Conservation (phyloP, 768 basidiomycete species). For the Macrolepiota fuliginosa region DNA sequence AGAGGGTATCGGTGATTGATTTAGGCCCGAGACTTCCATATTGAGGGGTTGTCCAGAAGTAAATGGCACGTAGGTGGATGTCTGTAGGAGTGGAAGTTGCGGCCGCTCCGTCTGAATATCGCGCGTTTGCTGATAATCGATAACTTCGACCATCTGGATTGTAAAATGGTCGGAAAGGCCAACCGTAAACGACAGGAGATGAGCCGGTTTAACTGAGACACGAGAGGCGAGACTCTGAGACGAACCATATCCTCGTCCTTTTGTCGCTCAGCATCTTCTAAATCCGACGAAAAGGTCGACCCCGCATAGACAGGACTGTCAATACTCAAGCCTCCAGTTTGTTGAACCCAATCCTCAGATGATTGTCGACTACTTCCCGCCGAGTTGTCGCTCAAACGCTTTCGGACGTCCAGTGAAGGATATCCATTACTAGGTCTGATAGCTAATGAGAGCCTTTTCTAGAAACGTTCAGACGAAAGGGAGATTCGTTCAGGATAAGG, state of each 20-base stretch:
- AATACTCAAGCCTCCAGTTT: slow-evolving; percentile 66
- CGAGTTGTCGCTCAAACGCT: slow-evolving; percentile 20
- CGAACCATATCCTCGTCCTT: slow-evolving; percentile 57
- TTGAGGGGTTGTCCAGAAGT: not conserved
- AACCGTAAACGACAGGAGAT: not conserved
- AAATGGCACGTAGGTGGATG: not conserved
- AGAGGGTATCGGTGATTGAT: not conserved
- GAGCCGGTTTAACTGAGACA: slow-evolving; percentile 3
- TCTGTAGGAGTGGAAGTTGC: slow-evolving; percentile 5
- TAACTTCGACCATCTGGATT: not conserved
- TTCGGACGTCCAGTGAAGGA: slow-evolving; percentile 13
- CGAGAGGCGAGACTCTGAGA: slow-evolving; percentile 10
- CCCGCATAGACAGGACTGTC: slow-evolving; percentile 41
- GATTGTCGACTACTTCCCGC: slow-evolving; percentile 37
- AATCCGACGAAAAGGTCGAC: slow-evolving; percentile 12
- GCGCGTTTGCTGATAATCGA: not conserved
- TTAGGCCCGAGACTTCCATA: not conserved
- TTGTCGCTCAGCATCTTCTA: slow-evolving; percentile 8
- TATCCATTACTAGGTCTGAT: slow-evolving; percentile 10
- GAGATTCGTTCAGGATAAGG: not conserved
- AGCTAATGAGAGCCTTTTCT: slow-evolving; percentile 62
- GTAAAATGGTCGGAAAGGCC: not conserved
- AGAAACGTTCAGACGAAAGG: slow-evolving; percentile 2
- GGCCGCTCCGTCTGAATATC: not conserved
- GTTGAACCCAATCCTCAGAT: slow-evolving; percentile 76